phyloP scores from a whole-genome alignment of 2,329 filamentous ascomycete genomes.

The Fonsecaea erecta region DNA sequence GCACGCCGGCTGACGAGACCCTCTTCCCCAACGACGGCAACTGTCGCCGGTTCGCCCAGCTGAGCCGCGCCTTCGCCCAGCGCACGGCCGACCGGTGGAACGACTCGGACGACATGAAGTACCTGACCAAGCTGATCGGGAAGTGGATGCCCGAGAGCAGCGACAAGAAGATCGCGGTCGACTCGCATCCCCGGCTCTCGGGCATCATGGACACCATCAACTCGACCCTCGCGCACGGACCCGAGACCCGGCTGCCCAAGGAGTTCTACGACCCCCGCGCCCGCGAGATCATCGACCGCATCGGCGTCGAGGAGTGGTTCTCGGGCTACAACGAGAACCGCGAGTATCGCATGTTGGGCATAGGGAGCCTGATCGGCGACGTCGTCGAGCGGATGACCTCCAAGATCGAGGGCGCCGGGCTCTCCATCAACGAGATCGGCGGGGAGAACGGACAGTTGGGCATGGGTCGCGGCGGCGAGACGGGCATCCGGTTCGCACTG shows the following conservation, averaged over 20 bases:
- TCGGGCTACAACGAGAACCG: slow-evolving; percentile 78
- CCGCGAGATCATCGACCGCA: slow-evolving; percentile 69
- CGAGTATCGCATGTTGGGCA: slow-evolving; percentile 88
- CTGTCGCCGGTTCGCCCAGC: slow-evolving; percentile 72
- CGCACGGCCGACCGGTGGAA: slow-evolving; percentile 76
- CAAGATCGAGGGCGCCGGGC: slow-evolving; percentile 63
- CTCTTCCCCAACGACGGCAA: slow-evolving; percentile 77
- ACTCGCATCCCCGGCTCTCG: slow-evolving; percentile 79
- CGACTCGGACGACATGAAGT: slow-evolving; percentile 76
- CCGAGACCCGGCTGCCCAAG: slow-evolving; percentile 74
- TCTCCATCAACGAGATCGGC: slow-evolving; percentile 58
- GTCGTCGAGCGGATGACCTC: slow-evolving; percentile 75
- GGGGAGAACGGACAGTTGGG: slow-evolving; percentile 45
- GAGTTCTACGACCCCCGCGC: slow-evolving; percentile 85
- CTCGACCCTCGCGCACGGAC: slow-evolving; percentile 81
- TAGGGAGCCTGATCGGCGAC: slow-evolving; percentile 83
- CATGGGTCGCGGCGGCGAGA: slow-evolving; percentile 54
- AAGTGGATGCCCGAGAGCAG: slow-evolving; percentile 81
- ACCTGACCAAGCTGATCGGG: slow-evolving; percentile 75
- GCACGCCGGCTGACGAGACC: slow-evolving; percentile 72
- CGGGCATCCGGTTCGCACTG: slow-evolving; percentile 72
- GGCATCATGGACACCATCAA: slow-evolving; percentile 97
- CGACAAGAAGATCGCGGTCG: slow-evolving; percentile 71
- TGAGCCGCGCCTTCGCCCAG: slow-evolving; percentile 72
- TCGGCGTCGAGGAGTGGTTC: slow-evolving; percentile 92